Evolutionary conservation across 495 filamentous ascomycete genomes (phyloP).

Genomic region (Parathielavia appendiculata): DNA sequence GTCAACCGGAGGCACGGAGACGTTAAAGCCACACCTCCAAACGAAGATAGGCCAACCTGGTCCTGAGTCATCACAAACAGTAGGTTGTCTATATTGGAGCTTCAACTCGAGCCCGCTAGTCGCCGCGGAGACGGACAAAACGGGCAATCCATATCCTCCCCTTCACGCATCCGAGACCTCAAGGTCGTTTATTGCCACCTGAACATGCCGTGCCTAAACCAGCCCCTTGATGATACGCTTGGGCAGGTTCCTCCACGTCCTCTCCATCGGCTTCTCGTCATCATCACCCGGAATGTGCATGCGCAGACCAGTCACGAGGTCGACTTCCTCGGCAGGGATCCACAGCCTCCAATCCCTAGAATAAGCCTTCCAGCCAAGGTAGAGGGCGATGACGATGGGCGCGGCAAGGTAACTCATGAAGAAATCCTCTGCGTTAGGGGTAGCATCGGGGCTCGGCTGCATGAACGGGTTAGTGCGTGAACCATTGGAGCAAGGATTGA

Average conservation of each 20-base stretch:
- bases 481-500: not conserved
- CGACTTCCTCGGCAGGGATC: slow-evolving; percentile 41
- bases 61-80: too few relatives aligned
- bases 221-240: slow-evolving; percentile 29
- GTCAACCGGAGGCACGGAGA: too few relatives aligned
- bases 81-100: too few relatives aligned
- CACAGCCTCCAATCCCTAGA: slow-evolving; percentile 69
- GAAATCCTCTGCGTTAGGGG: slow-evolving; percentile 50
- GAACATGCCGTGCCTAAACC: slow-evolving; percentile 22
- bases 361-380: slow-evolving; percentile 42
- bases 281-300: slow-evolving; percentile 22
- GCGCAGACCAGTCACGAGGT: slow-evolving; percentile 34
- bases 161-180: too few relatives aligned
- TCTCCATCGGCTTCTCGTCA: slow-evolving; percentile 15
- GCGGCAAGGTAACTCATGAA: slow-evolving; percentile 60
- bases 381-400: slow-evolving; percentile 50
- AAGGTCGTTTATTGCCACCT: not conserved
- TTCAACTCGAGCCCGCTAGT: too few relatives aligned
- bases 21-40: too few relatives aligned
- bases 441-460: slow-evolving; percentile 50
- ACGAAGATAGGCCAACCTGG: too few relatives aligned
- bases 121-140: too few relatives aligned
- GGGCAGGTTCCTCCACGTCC: slow-evolving; percentile 35
- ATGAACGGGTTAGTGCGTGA: slow-evolving; percentile 16
- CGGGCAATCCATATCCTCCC: too few relatives aligned